Evolutionary conservation across 129 eudicot species (phyloP).

Genomic region (Helichrysum umbraculigerum): DNA sequence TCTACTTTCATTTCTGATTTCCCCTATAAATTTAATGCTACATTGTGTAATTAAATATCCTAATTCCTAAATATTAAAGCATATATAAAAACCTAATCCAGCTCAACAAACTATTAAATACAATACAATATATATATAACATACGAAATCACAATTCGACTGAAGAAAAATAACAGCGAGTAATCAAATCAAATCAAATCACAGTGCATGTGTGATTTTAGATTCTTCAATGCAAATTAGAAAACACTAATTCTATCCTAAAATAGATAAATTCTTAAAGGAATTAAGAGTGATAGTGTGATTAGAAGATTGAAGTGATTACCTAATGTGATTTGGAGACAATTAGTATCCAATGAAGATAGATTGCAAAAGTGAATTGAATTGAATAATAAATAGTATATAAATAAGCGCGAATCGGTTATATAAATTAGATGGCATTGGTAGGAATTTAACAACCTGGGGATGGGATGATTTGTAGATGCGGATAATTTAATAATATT

Average conservation of each 20-base stretch:
- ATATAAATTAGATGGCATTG: constrained; percentile 24
- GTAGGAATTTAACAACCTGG: constrained; percentile 29
- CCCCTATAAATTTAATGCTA: constrained; percentile 15
- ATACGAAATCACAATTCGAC: constrained; percentile 2
- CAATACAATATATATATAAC: not conserved
- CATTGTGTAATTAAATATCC: constrained; percentile 23
- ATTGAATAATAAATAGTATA: not conserved
- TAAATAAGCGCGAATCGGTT: constrained; percentile 17
- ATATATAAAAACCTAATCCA: constrained; percentile 12
- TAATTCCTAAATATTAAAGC: constrained; percentile 7
- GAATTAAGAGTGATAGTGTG: not conserved
- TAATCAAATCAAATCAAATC: not conserved
- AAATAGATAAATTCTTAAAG: not conserved
- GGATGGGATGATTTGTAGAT: not conserved
- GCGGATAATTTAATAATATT: constrained; percentile 20
- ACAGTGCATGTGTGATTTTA: constrained; percentile 23
- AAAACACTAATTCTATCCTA: not conserved
- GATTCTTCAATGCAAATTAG: constrained; percentile 14
- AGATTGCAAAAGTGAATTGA: not conserved
- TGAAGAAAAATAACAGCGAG: not conserved
- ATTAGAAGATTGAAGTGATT: constrained; percentile 23
- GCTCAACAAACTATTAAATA: constrained; percentile 6
- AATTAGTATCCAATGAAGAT: constrained; percentile 12
- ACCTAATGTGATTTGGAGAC: constrained; percentile 22
- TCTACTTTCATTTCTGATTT: constrained; percentile 14